phyloP scores from a whole-genome alignment of 192 early-diverging fungal genomes.

The Coemansia sp. region DNA sequence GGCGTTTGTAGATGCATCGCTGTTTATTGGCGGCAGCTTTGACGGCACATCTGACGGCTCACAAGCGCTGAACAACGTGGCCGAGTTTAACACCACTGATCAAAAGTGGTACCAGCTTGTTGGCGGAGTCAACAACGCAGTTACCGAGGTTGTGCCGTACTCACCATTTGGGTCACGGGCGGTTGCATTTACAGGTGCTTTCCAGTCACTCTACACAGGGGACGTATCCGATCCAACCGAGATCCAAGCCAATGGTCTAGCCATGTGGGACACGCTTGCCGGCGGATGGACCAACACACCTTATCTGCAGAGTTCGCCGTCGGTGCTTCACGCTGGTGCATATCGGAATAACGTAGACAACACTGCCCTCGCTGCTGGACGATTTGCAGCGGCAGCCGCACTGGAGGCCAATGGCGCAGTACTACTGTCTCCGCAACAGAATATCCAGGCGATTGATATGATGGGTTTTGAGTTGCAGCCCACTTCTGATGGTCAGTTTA shows the following conservation, averaged over 20 bases:
- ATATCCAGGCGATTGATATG: slow-evolving; percentile 32
- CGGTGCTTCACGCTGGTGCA: slow-evolving; percentile 26
- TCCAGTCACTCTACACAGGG: slow-evolving; percentile 18
- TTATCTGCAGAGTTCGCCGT: slow-evolving; percentile 28
- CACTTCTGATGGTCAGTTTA: slow-evolving; percentile 16
- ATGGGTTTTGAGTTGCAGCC: slow-evolving; percentile 37
- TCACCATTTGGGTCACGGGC: slow-evolving; percentile 39
- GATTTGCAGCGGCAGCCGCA: slow-evolving; percentile 40
- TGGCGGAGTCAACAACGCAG: slow-evolving; percentile 55
- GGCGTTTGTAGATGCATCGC: slow-evolving; percentile 25
- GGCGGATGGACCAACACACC: slow-evolving; percentile 41
- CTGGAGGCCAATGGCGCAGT: slow-evolving; percentile 40
- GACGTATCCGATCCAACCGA: neutral
- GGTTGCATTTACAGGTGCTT: slow-evolving; percentile 34
- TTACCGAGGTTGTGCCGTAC: slow-evolving; percentile 47
- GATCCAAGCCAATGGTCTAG: slow-evolving; percentile 19
- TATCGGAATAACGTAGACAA: slow-evolving; percentile 23
- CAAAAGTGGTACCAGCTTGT: slow-evolving; percentile 38
- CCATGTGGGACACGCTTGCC: slow-evolving; percentile 40
- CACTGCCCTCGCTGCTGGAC: slow-evolving; percentile 37
- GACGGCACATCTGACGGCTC: slow-evolving; percentile 32
- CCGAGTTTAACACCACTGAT: slow-evolving; percentile 45
- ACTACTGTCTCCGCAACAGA: slow-evolving; percentile 22
- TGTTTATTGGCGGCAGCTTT: slow-evolving; percentile 48
- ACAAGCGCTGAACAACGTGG: slow-evolving; percentile 32